Evolutionary conservation across 2,329 filamentous ascomycete species (phyloP).

Genomic region (Chaetoscypha palmicola): DNA sequence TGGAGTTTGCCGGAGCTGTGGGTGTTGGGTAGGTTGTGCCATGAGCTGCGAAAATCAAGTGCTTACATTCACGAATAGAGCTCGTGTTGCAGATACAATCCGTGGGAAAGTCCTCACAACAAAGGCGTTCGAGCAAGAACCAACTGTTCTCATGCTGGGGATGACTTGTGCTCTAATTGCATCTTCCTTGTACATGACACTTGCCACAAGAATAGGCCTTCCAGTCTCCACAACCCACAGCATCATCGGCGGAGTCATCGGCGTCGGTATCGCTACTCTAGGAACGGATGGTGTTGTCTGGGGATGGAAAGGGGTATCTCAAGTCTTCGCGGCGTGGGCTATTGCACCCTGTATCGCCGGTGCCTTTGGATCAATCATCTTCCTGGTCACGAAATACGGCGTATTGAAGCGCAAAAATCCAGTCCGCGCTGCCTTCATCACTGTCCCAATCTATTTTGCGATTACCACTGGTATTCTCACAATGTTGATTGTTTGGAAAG

Average conservation of each 20-base stretch:
- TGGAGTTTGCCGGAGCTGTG: slow-evolving; percentile 41
- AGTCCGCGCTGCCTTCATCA: slow-evolving; percentile 35
- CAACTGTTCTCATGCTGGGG: slow-evolving; percentile 49
- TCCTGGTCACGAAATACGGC: slow-evolving; percentile 37
- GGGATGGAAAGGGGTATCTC: slow-evolving; percentile 50
- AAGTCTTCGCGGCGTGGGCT: slow-evolving; percentile 55
- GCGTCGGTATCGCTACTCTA: slow-evolving; percentile 48
- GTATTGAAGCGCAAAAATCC: slow-evolving; percentile 37
- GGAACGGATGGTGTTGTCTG: slow-evolving; percentile 43
- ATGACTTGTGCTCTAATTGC: slow-evolving; percentile 50
- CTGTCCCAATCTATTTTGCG: slow-evolving; percentile 37
- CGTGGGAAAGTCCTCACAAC: slow-evolving; percentile 51
- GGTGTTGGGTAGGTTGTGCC: slow-evolving; percentile 40
- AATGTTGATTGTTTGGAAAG: slow-evolving; percentile 35
- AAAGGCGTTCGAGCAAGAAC: slow-evolving; percentile 39
- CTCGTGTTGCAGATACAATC: slow-evolving; percentile 55
- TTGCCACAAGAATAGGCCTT: slow-evolving; percentile 47
- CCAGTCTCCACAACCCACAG: slow-evolving; percentile 50
- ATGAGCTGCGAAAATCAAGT: background rate
- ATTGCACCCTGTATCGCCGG: slow-evolving; percentile 52
- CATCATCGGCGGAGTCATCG: slow-evolving; percentile 36
- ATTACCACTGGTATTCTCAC: slow-evolving; percentile 35
- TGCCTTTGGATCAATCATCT: slow-evolving; percentile 43
- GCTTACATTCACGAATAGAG: background rate
- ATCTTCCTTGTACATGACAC: slow-evolving; percentile 49